A percentile compares a stretch with the other conserved stretches of the same genome.
Evolutionary conservation across 148 eudicot genomes (phyloP).

Genomic region (Diospyros kaki): DNA sequence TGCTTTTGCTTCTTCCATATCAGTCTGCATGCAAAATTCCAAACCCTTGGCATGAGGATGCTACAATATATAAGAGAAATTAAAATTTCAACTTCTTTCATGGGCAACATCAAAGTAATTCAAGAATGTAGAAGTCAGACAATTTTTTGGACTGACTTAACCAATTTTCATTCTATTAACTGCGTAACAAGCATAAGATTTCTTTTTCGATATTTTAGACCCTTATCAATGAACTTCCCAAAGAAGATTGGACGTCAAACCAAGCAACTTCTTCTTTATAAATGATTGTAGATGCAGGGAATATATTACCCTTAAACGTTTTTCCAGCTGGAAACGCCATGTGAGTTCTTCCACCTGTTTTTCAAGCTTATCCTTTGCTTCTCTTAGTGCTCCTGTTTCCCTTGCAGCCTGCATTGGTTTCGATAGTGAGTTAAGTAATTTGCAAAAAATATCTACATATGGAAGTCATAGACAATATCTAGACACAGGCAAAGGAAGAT

Average conservation of each 20-base stretch:
- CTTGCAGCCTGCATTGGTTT: constrained; percentile 73
- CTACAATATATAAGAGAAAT: not conserved
- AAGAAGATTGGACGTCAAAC: not conserved
- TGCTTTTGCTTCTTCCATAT: constrained; percentile 84
- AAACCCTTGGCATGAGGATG: constrained; percentile 9
- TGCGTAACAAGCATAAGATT: constrained; percentile 1
- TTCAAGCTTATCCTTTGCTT: constrained; percentile 99
- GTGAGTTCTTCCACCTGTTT: constrained; percentile 92
- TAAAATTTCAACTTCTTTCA: not conserved
- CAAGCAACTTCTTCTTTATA: not conserved
- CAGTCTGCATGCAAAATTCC: constrained; percentile 54
- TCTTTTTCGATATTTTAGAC: not conserved
- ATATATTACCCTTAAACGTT: constrained; percentile 66
- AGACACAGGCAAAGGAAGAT: not conserved
- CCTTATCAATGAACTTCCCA: not conserved
- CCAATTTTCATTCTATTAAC: not conserved
- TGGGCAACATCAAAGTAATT: constrained; percentile 1
- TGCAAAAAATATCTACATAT: not conserved
- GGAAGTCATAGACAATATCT: not conserved
- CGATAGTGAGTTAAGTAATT: constrained; percentile 11
- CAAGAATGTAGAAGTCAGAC: not conserved
- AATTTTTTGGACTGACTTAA: not conserved
- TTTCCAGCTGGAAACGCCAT: constrained; percentile 93
- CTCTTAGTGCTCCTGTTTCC: constrained; percentile 95
- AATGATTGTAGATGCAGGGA: not conserved